phyloP scores from a whole-genome alignment of 1,284 basidiomycete genomes.

The Ustilago tritici region DNA sequence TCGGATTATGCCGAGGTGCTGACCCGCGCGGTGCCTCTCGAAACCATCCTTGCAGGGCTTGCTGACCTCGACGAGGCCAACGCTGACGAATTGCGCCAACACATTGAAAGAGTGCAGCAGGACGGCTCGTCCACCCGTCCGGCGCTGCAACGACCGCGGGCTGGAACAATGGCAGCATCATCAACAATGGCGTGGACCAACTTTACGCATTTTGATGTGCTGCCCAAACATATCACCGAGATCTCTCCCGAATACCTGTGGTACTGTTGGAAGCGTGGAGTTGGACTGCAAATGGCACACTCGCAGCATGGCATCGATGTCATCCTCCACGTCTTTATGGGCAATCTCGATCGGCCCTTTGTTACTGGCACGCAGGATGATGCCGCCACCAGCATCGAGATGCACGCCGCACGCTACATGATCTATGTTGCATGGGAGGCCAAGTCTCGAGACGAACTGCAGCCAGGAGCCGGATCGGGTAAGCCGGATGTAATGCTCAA shows the following conservation, averaged over 20 bases:
- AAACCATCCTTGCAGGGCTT: background rate
- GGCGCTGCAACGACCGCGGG: no score
- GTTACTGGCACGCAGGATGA: background rate
- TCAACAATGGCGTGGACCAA: constrained; percentile 9
- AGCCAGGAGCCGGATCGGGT: background rate
- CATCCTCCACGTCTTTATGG: constrained; percentile 25
- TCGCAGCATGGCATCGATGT: constrained; percentile 25
- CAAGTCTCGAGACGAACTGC: constrained; percentile 9
- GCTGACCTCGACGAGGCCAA: background rate
- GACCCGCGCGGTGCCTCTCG: background rate
- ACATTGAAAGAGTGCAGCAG: background rate
- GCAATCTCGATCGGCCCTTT: constrained; percentile 14
- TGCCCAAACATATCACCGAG: background rate
- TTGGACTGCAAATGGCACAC: constrained; percentile 18
- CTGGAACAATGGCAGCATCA: background rate
- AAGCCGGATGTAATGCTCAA: background rate
- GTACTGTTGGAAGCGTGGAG: constrained; percentile 38
- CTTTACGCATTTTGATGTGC: constrained; percentile 35
- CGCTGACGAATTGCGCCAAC: background rate
- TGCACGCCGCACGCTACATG: constrained; percentile 9
- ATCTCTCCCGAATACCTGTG: constrained; percentile 31
- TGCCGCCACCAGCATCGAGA: background rate
- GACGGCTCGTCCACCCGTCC: background rate
- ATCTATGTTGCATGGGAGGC: constrained; percentile 28
- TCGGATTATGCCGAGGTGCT: background rate